Percentiles rank a stretch among this genome's conserved stretches.
Conservation (phyloP, 1,139 yeast genomes). For the Scheffersomyces insectosa region DNA sequence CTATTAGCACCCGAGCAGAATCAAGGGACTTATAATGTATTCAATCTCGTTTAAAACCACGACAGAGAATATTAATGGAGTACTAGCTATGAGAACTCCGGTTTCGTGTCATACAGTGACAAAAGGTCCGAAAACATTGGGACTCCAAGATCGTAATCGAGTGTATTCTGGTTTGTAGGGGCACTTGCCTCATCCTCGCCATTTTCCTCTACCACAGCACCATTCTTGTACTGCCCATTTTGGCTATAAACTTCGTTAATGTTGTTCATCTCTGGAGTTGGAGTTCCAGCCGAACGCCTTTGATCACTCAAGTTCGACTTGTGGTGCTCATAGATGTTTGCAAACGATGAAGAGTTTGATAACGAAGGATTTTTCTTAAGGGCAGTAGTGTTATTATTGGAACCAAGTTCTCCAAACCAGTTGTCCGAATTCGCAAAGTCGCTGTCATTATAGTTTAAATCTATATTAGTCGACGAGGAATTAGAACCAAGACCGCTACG, state of each 20-base stretch:
- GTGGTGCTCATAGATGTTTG: slow-evolving; percentile 2
- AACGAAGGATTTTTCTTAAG: slow-evolving; percentile 1
- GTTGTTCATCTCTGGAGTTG: background rate
- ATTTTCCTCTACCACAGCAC: background rate
- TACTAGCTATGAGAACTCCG: too few species aligned
- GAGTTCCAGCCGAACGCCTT: background rate
- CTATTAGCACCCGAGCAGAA: too few species aligned
- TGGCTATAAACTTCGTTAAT: background rate
- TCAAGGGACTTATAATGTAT: too few species aligned
- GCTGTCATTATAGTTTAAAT: background rate
- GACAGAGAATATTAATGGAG: too few species aligned
- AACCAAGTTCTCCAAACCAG: background rate
- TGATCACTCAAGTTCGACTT: background rate
- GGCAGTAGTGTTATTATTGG: background rate
- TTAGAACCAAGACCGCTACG: slow-evolving; percentile 15
- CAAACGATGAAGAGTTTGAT: slow-evolving; percentile 13
- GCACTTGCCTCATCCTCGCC: slow-evolving; percentile 1
- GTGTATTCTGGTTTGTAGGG: slow-evolving; percentile 12
- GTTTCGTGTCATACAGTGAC: slow-evolving; percentile 2
- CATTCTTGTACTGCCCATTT: background rate
- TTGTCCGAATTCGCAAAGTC: background rate
- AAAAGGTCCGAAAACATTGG: slow-evolving; percentile 13
- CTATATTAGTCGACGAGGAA: slow-evolving; percentile 8
- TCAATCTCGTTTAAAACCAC: too few species aligned
- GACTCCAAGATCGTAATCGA: slow-evolving; percentile 15